Conservation (phyloP, 2,329 filamentous ascomycete species). For the Ophiostoma montium region DNA sequence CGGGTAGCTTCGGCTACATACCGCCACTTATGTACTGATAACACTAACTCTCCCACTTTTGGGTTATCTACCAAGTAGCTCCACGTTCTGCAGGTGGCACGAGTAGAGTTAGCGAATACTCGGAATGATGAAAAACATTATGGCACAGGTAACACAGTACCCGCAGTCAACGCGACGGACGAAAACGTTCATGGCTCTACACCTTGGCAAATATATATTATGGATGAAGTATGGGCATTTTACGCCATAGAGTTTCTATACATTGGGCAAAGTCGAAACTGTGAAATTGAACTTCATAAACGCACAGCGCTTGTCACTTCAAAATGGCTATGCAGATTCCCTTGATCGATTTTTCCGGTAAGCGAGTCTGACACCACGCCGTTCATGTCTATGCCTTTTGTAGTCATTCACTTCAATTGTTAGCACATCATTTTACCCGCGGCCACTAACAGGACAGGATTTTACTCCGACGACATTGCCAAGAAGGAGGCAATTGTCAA, state of each 20-base stretch:
- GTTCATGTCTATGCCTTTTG: background rate
- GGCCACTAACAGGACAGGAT: slow-evolving; percentile 2
- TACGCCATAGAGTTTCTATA: too few relatives aligned
- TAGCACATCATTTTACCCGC: too few relatives aligned
- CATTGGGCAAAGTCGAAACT: too few relatives aligned
- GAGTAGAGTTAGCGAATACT: background rate
- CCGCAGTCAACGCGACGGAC: too few relatives aligned
- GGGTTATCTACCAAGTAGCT: background rate
- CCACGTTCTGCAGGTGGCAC: too few relatives aligned
- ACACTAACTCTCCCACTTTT: background rate
- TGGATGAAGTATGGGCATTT: too few relatives aligned
- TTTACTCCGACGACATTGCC: slow-evolving; percentile 5
- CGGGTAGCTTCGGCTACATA: background rate
- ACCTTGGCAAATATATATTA: too few relatives aligned
- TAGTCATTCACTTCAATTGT: background rate
- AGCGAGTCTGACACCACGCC: background rate
- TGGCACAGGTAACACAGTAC: too few relatives aligned
- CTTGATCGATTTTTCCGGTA: slow-evolving; percentile 12
- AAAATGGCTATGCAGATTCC: slow-evolving; percentile 7
- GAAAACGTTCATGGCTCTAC: too few relatives aligned
- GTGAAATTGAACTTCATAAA: too few relatives aligned
- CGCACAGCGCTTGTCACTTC: background rate
- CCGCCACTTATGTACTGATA: background rate
- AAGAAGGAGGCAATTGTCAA: slow-evolving; percentile 8
- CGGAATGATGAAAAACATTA: too few relatives aligned